Conservation (phyloP, 345 rosid genomes). For the Viola odorata region DNA sequence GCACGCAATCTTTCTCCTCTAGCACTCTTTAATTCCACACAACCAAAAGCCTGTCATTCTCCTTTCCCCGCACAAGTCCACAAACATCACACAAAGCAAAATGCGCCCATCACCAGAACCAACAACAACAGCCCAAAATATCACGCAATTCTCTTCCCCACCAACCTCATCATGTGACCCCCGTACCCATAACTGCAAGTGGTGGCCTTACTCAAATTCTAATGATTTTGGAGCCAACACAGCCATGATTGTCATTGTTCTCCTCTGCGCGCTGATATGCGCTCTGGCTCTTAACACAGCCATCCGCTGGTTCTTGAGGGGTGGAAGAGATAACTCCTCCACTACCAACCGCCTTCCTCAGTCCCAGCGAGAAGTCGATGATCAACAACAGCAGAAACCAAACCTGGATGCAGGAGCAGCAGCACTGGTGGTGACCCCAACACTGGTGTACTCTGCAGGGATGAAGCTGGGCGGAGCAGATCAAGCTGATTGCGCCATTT, state of each 20-base stretch:
- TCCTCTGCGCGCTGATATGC: slow-evolving; percentile 56
- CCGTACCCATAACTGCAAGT: slow-evolving; percentile 28
- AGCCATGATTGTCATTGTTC: slow-evolving; percentile 38
- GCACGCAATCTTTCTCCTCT: slow-evolving; percentile 15
- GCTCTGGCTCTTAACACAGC: slow-evolving; percentile 53
- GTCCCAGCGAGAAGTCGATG: slow-evolving; percentile 8
- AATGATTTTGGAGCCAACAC: slow-evolving; percentile 48
- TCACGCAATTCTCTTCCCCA: slow-evolving; percentile 17
- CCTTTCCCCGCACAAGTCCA: not conserved
- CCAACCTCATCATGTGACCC: slow-evolving; percentile 27
- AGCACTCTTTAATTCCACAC: not conserved
- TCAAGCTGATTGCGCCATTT: slow-evolving; percentile 23
- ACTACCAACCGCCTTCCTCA: slow-evolving; percentile 9
- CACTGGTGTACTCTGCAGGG: slow-evolving; percentile 39
- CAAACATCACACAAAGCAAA: not conserved
- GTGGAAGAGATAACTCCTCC: not conserved
- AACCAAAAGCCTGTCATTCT: not conserved
- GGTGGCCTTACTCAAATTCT: slow-evolving; percentile 39
- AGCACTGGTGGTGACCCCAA: slow-evolving; percentile 24
- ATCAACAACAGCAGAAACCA: slow-evolving; percentile 37
- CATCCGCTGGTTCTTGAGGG: slow-evolving; percentile 55
- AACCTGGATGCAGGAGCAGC: slow-evolving; percentile 8
- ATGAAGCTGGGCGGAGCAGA: slow-evolving; percentile 41
- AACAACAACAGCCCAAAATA: not conserved
- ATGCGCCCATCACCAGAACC: slow-evolving; percentile 14